These are phyloP conservation scores for Yamadazyma insecticola DNA, from an alignment of 805 yeast species.

Conservation along the genomic window DNA sequence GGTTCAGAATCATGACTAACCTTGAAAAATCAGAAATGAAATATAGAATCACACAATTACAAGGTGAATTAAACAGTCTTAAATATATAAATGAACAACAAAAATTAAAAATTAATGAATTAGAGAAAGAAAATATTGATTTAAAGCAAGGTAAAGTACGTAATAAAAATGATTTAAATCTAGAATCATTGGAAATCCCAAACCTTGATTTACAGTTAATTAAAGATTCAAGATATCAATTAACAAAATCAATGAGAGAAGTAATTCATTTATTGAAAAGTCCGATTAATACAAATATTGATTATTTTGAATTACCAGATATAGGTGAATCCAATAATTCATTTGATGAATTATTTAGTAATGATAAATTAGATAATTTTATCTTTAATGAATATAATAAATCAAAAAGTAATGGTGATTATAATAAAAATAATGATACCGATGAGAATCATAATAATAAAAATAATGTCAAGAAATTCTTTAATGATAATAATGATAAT, in stretches of 20 bases:
- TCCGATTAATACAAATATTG: slow-evolving; percentile 16
- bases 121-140: slow-evolving; percentile 25
- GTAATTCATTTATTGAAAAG: slow-evolving; percentile 27
- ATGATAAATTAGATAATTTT: slow-evolving; percentile 8
- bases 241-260: slow-evolving; percentile 33
- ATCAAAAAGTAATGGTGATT: neutral
- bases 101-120: slow-evolving; percentile 28
- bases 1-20: slow-evolving; percentile 46
- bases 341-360: slow-evolving; percentile 9
- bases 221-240: slow-evolving; percentile 27
- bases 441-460: slow-evolving; percentile 1
- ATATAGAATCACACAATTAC: slow-evolving; percentile 46
- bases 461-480: slow-evolving; percentile 4
- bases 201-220: slow-evolving; percentile 29
- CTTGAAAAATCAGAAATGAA: slow-evolving; percentile 51
- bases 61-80: slow-evolving; percentile 47
- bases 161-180: neutral
- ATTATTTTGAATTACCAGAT: slow-evolving; percentile 12
- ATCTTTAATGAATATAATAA: slow-evolving; percentile 5
- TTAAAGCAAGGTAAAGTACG: neutral
- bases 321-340: slow-evolving; percentile 9
- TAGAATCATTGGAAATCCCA: slow-evolving; percentile 17
- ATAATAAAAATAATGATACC: neutral
- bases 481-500: slow-evolving; percentile 1
- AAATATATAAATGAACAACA: slow-evolving; percentile 40